Evolutionary conservation across 2,329 filamentous ascomycete species (phyloP).

Genomic region (Ceratocystis harringtonii): DNA sequence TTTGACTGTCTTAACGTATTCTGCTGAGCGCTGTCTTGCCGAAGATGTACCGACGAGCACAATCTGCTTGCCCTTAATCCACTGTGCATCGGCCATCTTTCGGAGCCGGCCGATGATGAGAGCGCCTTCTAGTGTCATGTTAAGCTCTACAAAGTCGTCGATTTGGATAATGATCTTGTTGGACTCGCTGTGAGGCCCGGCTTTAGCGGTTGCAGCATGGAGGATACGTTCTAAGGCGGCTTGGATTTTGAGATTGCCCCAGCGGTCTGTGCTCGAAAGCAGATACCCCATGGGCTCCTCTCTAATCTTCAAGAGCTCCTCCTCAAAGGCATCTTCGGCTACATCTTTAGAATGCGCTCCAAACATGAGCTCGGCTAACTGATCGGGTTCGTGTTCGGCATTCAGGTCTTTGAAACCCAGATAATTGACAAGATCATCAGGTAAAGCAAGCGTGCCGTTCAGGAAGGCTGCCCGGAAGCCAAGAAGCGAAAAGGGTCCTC

Average conservation of each 20-base stretch:
- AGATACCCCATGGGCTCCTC: constrained; percentile 24
- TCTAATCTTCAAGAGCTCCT: constrained; percentile 31
- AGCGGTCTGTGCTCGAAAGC: constrained; percentile 32
- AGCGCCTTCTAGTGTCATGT: constrained; percentile 50
- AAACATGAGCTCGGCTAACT: constrained; percentile 14
- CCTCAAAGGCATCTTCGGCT: constrained; percentile 25
- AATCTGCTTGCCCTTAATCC: constrained; percentile 55
- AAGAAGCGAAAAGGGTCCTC: constrained; percentile 37
- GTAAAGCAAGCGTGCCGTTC: constrained; percentile 34
- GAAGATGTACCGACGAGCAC: constrained; percentile 68
- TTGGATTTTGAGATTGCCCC: constrained; percentile 47
- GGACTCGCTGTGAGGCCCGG: constrained; percentile 22
- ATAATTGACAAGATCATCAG: constrained; percentile 22
- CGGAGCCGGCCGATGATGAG: constrained; percentile 56
- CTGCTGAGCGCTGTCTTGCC: constrained; percentile 33
- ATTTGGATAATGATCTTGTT: constrained; percentile 58
- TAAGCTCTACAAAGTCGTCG: constrained; percentile 67
- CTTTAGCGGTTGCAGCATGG: constrained; percentile 29
- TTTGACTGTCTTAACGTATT: constrained; percentile 28
- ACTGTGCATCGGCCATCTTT: constrained; percentile 53
- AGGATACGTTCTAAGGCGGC: constrained; percentile 43
- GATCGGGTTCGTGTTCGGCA: constrained; percentile 23
- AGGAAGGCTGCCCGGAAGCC: constrained; percentile 42
- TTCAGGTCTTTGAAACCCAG: constrained; percentile 19
- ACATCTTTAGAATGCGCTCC: constrained; percentile 11